These are phyloP conservation scores for Musa acuminata DNA, from an alignment of 176 grass and related monocot genomes.

Conservation along the genomic window DNA sequence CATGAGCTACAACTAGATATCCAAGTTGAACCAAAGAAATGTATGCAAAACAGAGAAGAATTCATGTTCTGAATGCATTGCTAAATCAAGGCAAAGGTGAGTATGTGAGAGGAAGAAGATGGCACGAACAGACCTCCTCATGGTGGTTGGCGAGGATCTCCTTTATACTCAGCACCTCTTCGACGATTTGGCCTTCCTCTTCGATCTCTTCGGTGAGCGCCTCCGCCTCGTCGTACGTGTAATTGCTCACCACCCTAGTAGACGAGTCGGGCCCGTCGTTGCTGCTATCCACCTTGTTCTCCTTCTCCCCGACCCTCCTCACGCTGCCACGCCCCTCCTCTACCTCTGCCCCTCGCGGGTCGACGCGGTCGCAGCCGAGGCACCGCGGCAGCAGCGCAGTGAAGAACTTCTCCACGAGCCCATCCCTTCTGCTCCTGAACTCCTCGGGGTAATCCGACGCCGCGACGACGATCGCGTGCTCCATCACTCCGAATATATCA, in stretches of 20 bases:
- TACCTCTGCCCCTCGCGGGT: conserved; percentile 12
- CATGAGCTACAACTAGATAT: neutral
- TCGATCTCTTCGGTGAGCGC: conserved; percentile 52
- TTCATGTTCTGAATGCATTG: neutral
- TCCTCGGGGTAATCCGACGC: conserved; percentile 58
- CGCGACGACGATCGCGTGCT: conserved; percentile 69
- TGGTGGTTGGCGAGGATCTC: conserved; percentile 43
- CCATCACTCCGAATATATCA: conserved; percentile 68
- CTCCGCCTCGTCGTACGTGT: conserved; percentile 32
- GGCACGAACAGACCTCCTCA: conserved; percentile 36
- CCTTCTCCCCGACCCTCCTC: conserved; percentile 56
- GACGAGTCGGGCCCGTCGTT: conserved; percentile 25
- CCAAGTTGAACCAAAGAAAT: neutral
- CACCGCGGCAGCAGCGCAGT: conserved; percentile 28
- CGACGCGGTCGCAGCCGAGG: conserved; percentile 26
- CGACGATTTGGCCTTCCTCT: conserved; percentile 48
- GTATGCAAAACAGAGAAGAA: neutral
- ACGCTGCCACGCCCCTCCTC: conserved; percentile 74
- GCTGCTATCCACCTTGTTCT: conserved; percentile 67
- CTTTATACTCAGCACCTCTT: conserved; percentile 67
- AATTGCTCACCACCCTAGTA: neutral
- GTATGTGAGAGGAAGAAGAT: neutral
- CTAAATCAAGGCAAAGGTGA: neutral
- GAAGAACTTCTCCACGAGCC: conserved; percentile 61
- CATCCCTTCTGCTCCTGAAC: conserved; percentile 57